Evolutionary conservation across 805 yeast genomes (phyloP).

Genomic region (Deakozyma indianensis): DNA sequence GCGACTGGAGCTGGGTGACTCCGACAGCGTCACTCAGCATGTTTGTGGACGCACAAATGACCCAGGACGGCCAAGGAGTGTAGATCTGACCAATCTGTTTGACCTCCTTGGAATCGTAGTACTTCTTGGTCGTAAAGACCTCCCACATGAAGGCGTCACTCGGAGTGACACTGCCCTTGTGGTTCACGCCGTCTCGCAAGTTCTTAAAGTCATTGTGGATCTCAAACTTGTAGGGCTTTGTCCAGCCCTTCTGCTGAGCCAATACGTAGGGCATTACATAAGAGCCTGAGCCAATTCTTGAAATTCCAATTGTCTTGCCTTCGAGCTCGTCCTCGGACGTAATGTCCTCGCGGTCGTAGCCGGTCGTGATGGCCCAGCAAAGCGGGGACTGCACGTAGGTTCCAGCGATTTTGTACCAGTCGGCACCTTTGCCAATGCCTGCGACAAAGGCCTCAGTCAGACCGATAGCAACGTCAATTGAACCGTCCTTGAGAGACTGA

Average conservation of each 20-base stretch:
- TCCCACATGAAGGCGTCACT: conserved; percentile 96
- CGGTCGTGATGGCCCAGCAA: conserved; percentile 84
- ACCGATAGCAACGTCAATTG: conserved; percentile 69
- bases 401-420: conserved; percentile 51
- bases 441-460: conserved; percentile 84
- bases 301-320: conserved; percentile 58
- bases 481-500: conserved; percentile 46
- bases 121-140: conserved; percentile 73
- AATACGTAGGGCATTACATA: conserved; percentile 83
- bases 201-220: conserved; percentile 56
- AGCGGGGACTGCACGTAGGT: conserved; percentile 79
- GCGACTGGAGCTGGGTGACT: conserved; percentile 20
- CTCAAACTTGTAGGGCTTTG: conserved; percentile 30
- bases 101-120: conserved; percentile 68
- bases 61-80: conserved; percentile 98
- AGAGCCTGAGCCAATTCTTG: conserved; percentile 83
- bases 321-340: conserved; percentile 37
- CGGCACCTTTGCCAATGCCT: conserved; percentile 60
- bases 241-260: conserved; percentile 46
- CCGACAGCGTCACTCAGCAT: conserved; percentile 20
- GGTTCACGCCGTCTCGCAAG: conserved; percentile 67
- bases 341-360: conserved; percentile 43
- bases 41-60: conserved; percentile 40
- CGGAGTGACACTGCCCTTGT: conserved; percentile 27
- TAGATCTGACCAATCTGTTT: conserved; percentile 75